Evolutionary conservation across 306 rosid species (phyloP), one percentile per base, ranked within the genome.

Genomic region (Cajanus cajan): DNA sequence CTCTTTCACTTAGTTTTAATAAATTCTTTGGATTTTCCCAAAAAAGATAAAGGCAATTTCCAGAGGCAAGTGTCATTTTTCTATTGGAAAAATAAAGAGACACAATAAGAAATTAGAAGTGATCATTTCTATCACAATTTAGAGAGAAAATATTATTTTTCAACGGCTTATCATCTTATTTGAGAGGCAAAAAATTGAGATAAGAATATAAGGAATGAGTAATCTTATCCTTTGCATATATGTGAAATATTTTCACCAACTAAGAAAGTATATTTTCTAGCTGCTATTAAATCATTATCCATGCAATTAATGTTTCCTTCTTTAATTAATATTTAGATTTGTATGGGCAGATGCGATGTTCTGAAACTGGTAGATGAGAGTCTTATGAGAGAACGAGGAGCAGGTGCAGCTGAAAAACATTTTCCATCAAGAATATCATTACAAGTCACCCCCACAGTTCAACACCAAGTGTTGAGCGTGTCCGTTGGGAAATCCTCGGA

Each of bases 401-500:
- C 89, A 5, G 97, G 98, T 3, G 71, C 86, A 70, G 69, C 82
- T 14, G 98, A 95, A 7, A 95, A 95, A 61, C 93, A 95, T 52
- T 95, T 95, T 10, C 98, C 99, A 0, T 92, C 99, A 24, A 71
- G 98, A 85, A 90, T 95, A 43, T 85, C 88, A 1, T 39, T 95
- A 37, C 98, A 87, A 82, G 86, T 95, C 3, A 95, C 98, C 5
- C 99, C 99, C 2, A 85, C 82, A 4, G 24, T 68, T 6, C 99
- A 95, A 76, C 80, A 80, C 14, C 87, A 90, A 73, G 78, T 95
- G 12, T 4, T 86, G 10, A 93, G 93, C 43, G 85, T 95, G 12
- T 95, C 99, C 0, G 98, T 93, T 28, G 81, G 96, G 37, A 95
- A 90, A 83, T 95, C 99, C 44, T 88, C 99, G 1, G 97, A 91